Percentiles rank a stretch among this genome's conserved stretches.
Conservation (phyloP, 768 basidiomycete genomes). For the Antrodiella citrinella region DNA sequence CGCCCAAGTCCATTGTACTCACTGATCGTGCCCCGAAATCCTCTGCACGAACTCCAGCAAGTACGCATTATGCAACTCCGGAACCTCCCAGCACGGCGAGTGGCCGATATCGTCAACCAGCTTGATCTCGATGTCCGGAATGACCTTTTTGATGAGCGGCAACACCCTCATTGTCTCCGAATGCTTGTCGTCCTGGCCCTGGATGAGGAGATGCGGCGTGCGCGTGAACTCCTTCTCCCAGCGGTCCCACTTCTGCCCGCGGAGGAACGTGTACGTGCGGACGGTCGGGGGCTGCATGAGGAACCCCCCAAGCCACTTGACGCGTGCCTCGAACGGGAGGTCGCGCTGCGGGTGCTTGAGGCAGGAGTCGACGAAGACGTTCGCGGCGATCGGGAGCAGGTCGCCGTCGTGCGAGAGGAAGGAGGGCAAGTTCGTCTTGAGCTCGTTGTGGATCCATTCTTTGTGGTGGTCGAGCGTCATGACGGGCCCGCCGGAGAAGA, state of each 20-base stretch:
- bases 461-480: conserved; percentile 12
- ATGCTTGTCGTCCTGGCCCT: conserved; percentile 17
- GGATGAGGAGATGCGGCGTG: conserved; percentile 16
- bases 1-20: too few relatives aligned
- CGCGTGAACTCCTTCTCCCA: conserved; percentile 12
- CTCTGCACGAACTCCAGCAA: conserved; percentile 21
- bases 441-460: conserved; percentile 6
- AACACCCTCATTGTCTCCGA: not conserved
- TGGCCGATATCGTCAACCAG: conserved; percentile 4
- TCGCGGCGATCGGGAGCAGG: conserved; percentile 10
- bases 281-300: conserved; percentile 13
- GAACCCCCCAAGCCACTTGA: conserved; percentile 18
- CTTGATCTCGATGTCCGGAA: conserved; percentile 2
- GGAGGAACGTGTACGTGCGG: conserved; percentile 10
- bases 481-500: conserved; percentile 18
- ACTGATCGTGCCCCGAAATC: conserved; percentile 10
- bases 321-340: conserved; percentile 13
- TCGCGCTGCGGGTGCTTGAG: conserved; percentile 9
- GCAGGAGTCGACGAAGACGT: conserved; percentile 19
- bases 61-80: conserved; percentile 11
- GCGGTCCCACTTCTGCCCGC: conserved; percentile 16
- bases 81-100: conserved; percentile 3
- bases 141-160: not conserved
- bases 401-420: conserved; percentile 7
- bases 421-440: conserved; percentile 5